phyloP scores from a whole-genome alignment of 345 rosid species.

The Orychophragmus violaceus region DNA sequence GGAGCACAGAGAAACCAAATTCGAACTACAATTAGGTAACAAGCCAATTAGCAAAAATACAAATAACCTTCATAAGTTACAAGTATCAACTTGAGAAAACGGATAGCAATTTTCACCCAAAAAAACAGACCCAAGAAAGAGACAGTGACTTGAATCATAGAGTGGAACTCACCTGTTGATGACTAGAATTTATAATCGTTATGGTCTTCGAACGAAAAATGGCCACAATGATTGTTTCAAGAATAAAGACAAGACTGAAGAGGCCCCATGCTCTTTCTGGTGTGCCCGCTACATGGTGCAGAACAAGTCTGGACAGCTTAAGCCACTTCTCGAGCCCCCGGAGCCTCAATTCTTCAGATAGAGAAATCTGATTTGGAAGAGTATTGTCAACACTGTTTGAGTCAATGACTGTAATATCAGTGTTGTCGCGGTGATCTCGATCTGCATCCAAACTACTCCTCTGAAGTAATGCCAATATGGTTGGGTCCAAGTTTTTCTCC shows the following conservation, averaged over 20 bases:
- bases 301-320: conserved; percentile 71
- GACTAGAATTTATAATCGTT: conserved; percentile 65
- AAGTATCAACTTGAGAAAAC: conserved; percentile 6
- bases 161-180: conserved; percentile 71
- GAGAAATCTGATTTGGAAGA: conserved; percentile 77
- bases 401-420: conserved; percentile 52
- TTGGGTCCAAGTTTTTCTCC: conserved; percentile 94
- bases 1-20: conserved; percentile 89
- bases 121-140: no score
- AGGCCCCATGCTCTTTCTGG: conserved; percentile 99
- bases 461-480: conserved; percentile 91
- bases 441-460: conserved; percentile 99
- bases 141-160: conserved; percentile 47
- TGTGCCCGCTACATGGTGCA: conserved; percentile 88
- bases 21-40: conserved; percentile 66
- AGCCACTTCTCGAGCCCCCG: conserved; percentile 98
- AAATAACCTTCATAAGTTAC: background rate
- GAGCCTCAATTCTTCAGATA: conserved; percentile 92
- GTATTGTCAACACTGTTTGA: conserved; percentile 80
- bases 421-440: conserved; percentile 91
- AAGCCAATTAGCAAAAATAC: conserved; percentile 17
- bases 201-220: conserved; percentile 86
- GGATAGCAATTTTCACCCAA: no score
- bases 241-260: conserved; percentile 86
- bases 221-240: conserved; percentile 79